These are phyloP conservation scores for Daldinia caldariorum DNA, from an alignment of 495 filamentous ascomycete genomes.

Conservation along the genomic window DNA sequence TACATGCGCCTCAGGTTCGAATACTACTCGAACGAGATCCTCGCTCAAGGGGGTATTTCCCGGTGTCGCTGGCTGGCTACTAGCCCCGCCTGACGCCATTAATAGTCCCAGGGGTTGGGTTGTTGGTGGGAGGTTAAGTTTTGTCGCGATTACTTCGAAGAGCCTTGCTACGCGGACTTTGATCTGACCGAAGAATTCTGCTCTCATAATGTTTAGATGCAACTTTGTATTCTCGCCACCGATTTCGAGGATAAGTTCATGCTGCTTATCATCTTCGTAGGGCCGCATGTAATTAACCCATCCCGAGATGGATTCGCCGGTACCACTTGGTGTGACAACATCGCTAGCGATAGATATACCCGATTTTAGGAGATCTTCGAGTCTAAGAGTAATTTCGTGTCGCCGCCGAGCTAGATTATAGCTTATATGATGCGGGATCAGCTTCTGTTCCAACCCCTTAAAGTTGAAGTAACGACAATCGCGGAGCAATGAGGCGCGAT, in stretches of 20 bases:
- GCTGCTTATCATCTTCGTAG: conserved; percentile 75
- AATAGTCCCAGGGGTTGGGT: conserved; percentile 74
- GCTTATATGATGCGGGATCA: conserved; percentile 80
- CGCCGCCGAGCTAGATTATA: conserved; percentile 74
- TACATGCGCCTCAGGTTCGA: conserved; percentile 75
- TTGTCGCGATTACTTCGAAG: conserved; percentile 82
- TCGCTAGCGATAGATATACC: conserved; percentile 74
- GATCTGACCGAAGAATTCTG: conserved; percentile 75
- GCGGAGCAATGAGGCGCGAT: conserved; percentile 80
- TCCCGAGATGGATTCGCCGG: conserved; percentile 54
- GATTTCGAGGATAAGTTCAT: conserved; percentile 84
- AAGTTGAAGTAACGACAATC: conserved; percentile 95
- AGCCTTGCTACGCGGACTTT: conserved; percentile 75
- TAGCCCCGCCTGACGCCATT: conserved; percentile 65
- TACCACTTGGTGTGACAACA: conserved; percentile 33
- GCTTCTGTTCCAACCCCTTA: conserved; percentile 85
- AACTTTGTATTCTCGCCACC: conserved; percentile 73
- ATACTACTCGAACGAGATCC: conserved; percentile 71
- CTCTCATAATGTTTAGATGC: conserved; percentile 63
- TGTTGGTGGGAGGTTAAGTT: conserved; percentile 73
- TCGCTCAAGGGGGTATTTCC: conserved; percentile 77
- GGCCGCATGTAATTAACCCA: conserved; percentile 85
- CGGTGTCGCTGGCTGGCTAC: conserved; percentile 67
- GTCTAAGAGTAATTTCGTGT: conserved; percentile 81
- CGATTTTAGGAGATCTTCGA: conserved; percentile 87